Evolutionary conservation across 495 filamentous ascomycete genomes (phyloP).

Genomic region (Penicillium daleae): DNA sequence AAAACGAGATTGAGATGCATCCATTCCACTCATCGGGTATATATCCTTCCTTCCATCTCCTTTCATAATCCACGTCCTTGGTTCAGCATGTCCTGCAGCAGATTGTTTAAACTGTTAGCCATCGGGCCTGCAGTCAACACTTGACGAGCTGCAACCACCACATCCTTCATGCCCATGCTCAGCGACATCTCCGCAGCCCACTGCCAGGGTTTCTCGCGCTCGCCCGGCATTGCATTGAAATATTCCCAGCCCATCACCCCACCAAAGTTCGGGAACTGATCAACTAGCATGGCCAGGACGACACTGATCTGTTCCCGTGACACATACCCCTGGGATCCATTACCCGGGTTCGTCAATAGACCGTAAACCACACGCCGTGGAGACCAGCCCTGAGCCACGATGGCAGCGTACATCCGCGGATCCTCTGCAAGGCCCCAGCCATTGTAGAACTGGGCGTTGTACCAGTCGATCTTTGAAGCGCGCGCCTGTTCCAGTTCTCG

Average conservation of each 20-base stretch:
- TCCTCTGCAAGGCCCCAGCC: conserved; percentile 70
- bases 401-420: conserved; percentile 63
- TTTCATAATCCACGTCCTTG: conserved; percentile 20
- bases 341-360: conserved; percentile 69
- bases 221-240: conserved; percentile 70
- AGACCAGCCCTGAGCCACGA: conserved; percentile 66
- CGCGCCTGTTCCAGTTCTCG: conserved; percentile 63
- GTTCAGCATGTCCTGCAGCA: conserved; percentile 41
- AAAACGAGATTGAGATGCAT: neutral
- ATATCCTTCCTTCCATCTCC: neutral
- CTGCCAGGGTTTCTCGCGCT: conserved; percentile 62
- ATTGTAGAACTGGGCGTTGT: conserved; percentile 86
- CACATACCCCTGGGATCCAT: conserved; percentile 65
- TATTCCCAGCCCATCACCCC: conserved; percentile 91
- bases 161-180: conserved; percentile 52
- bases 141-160: conserved; percentile 38
- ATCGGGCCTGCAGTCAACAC: conserved; percentile 34
- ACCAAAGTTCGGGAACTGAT: conserved; percentile 66
- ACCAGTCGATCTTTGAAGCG: conserved; percentile 71
- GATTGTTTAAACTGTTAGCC: conserved; percentile 34
- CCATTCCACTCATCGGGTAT: neutral
- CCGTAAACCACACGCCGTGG: conserved; percentile 71
- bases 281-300: conserved; percentile 48
- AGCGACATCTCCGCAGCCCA: conserved; percentile 66
- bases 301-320: conserved; percentile 49